phyloP scores from a whole-genome alignment of 129 eudicot species.

The Flaveria trinervia region DNA sequence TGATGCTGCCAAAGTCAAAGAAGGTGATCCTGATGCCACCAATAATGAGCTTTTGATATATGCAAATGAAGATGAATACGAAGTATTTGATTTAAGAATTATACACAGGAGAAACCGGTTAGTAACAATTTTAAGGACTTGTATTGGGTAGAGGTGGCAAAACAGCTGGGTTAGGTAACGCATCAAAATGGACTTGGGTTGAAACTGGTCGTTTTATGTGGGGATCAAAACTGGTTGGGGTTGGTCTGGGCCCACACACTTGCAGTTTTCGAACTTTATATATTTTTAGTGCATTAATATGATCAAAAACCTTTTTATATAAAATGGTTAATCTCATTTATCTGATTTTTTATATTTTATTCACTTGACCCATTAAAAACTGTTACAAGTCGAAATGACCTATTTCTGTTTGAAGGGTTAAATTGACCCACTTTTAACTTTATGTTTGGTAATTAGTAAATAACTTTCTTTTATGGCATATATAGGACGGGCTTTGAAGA shows the following conservation, averaged over 20 bases:
- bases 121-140: slow-evolving; percentile 14
- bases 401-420: neutral
- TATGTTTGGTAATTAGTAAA: slow-evolving; percentile 5
- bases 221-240: neutral
- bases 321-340: neutral
- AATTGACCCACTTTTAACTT: neutral
- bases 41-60: slow-evolving; percentile 44
- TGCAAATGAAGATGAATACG: slow-evolving; percentile 65
- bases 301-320: neutral
- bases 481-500: slow-evolving; percentile 99
- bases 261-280: too few species aligned
- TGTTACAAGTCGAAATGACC: neutral
- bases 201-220: neutral
- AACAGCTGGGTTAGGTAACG: neutral
- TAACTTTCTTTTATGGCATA: slow-evolving; percentile 38
- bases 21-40: slow-evolving; percentile 40
- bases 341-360: neutral
- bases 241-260: neutral
- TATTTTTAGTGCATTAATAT: neutral
- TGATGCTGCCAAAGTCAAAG: slow-evolving; percentile 40
- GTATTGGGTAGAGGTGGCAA: slow-evolving; percentile 15
- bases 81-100: slow-evolving; percentile 70
- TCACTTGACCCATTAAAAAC: neutral
- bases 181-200: neutral
- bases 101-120: slow-evolving; percentile 93